Evolutionary conservation across 1,139 yeast genomes (phyloP), one percentile per base, ranked within the genome.

Genomic region (Yamadazyma songkhlaensis): DNA sequence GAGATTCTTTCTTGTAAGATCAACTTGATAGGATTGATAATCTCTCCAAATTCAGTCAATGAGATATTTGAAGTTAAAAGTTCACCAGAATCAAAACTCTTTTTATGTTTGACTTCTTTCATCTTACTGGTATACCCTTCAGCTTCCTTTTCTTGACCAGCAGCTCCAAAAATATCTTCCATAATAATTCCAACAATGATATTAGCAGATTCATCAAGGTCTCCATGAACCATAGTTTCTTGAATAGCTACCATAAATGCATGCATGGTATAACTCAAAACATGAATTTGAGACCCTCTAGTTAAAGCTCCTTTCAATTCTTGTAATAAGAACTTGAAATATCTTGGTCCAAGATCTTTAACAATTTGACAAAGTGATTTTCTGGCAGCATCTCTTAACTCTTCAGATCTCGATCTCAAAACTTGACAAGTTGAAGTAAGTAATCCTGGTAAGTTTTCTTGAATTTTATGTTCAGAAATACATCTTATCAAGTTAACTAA

Each of bases 71-170:
- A 60, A 0, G 96, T 76, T 34, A 90, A 55, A 14, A 89, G 65
- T 58, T 90, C 96, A 28, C 84, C 94, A 6, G 95, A 81, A 49
- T 92, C 97, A 55, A 69, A 85, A 68, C 96, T 84, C 61, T 87
- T 89, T 53, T 87, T 87, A 50, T 81, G 83, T 54, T 87, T 89
- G 29, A 92, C 94, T 66, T 92, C 98, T 51, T 85, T 87, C 82
- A 89, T 86, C 45, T 82, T 82, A 35, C 88, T 82, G 37, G 77
- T 79, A 54, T 92, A 92, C 21, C 90, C 96, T 45, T 89, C 97
- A 11, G 94, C 90, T 49, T 92, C 98, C 57, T 94, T 92, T 55
- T 92, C 98, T 53, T 84, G 84, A 27, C 97, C 96, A 7, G 96
- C 88, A 5, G 84, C 78, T 12, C 98, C 99, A 60, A 92, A 90